Conservation (phyloP, 2,329 filamentous ascomycete genomes). For the Pseudogymnoascus sp. region DNA sequence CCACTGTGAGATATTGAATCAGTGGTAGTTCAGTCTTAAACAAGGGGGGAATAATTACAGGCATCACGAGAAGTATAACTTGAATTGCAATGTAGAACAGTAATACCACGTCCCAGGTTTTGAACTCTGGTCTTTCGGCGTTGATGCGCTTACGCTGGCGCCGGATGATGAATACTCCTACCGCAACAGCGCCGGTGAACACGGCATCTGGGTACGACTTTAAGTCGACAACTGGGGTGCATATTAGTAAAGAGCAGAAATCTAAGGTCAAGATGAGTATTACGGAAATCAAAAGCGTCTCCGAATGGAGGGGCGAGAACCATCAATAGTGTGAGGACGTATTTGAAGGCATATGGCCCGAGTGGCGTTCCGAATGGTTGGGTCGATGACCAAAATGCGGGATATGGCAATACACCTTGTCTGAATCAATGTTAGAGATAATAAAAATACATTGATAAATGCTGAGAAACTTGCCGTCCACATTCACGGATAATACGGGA, state of each 20-base stretch:
- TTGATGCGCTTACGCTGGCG: slow-evolving; percentile 44
- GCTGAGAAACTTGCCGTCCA: slow-evolving; percentile 35
- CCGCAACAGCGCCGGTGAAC: slow-evolving; percentile 49
- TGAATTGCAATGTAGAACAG: slow-evolving; percentile 53
- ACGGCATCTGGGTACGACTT: slow-evolving; percentile 49
- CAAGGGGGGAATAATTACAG: slow-evolving; percentile 24
- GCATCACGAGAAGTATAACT: slow-evolving; percentile 58
- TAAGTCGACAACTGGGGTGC: slow-evolving; percentile 47
- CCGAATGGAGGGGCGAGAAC: slow-evolving; percentile 53
- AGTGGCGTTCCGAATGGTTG: slow-evolving; percentile 56
- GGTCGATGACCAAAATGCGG: slow-evolving; percentile 54
- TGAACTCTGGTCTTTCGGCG: slow-evolving; percentile 44
- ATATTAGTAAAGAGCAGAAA: slow-evolving; percentile 10
- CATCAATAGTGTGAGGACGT: slow-evolving; percentile 50
- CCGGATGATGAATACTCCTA: slow-evolving; percentile 52
- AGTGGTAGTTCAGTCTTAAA: not conserved
- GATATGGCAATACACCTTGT: slow-evolving; percentile 54
- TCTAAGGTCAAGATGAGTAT: slow-evolving; percentile 12
- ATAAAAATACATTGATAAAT: not conserved
- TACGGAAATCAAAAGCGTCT: slow-evolving; percentile 56
- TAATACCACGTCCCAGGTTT: slow-evolving; percentile 50
- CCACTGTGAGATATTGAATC: slow-evolving; percentile 36
- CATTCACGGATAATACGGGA: slow-evolving; percentile 54
- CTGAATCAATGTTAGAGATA: slow-evolving; percentile 26
- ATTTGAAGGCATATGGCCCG: slow-evolving; percentile 51